Evolutionary conservation across 495 filamentous ascomycete species (phyloP).

Genomic region (Hypoxylon lienhwacheense): DNA sequence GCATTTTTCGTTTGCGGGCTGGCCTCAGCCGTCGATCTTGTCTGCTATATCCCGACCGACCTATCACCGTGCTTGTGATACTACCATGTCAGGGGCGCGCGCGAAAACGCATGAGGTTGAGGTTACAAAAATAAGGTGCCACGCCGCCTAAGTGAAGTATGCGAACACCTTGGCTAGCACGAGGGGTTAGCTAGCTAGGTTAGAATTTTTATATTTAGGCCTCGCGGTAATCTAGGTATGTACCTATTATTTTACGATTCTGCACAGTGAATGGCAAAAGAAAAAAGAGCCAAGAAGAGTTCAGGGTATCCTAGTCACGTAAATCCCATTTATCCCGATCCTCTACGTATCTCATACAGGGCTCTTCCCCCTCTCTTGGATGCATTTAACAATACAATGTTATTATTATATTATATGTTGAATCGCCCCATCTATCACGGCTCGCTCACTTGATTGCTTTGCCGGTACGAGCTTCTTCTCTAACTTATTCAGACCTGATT

Average conservation of each 20-base stretch:
- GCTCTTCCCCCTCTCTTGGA: no score
- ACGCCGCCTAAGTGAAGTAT: no score
- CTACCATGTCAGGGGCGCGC: neutral
- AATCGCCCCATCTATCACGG: no score
- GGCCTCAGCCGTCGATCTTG: constrained; percentile 7
- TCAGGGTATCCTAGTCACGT: neutral
- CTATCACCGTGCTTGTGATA: constrained; percentile 10
- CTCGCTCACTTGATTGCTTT: no score
- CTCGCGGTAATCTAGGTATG: constrained; percentile 25
- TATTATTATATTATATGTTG: no score
- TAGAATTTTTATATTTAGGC: constrained; percentile 34
- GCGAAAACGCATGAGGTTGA: constrained; percentile 19
- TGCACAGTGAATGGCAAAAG: no score
- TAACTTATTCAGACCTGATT: no score
- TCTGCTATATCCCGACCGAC: constrained; percentile 11
- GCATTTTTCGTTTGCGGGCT: neutral
- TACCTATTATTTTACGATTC: neutral
- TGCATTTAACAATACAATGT: no score
- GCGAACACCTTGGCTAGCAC: neutral
- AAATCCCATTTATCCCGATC: no score
- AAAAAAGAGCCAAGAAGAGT: no score
- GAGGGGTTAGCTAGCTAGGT: constrained; percentile 12
- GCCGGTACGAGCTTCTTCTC: no score
- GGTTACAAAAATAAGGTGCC: constrained; percentile 20
- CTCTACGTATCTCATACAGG: no score